Percentiles rank a stretch among this genome's conserved stretches.
Evolutionary conservation across 164 flowering plant genomes (phyloP).

Genomic region (Vitis rotundifolia): DNA sequence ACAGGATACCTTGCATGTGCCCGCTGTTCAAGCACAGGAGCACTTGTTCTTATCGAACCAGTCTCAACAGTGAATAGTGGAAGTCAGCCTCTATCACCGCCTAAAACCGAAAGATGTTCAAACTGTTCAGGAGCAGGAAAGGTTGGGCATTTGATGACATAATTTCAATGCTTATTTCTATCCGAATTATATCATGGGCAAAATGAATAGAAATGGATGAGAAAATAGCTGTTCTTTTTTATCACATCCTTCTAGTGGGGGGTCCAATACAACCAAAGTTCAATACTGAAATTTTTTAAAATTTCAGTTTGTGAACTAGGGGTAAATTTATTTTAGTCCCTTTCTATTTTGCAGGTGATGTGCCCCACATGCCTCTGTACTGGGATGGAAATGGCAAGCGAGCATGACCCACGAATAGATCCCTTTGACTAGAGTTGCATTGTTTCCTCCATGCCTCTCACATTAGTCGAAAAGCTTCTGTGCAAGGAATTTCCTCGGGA

Average conservation of each 20-base stretch:
- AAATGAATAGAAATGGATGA: not conserved
- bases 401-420: slow-evolving; percentile 96
- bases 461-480: no score
- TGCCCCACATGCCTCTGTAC: slow-evolving; percentile 99
- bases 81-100: slow-evolving; percentile 65
- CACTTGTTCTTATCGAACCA: slow-evolving; percentile 71
- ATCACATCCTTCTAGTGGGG: not conserved
- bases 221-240: not conserved
- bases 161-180: not conserved
- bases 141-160: slow-evolving; percentile 37
- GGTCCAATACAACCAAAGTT: no score
- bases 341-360: slow-evolving; percentile 72
- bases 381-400: slow-evolving; percentile 99
- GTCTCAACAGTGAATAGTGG: slow-evolving; percentile 56
- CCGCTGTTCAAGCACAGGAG: slow-evolving; percentile 86
- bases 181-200: not conserved
- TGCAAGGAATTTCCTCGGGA: no score
- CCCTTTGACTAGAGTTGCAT: slow-evolving; percentile 72
- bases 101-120: slow-evolving; percentile 86
- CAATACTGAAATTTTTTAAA: no score
- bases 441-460: no score
- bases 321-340: no score
- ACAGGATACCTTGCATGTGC: slow-evolving; percentile 99
- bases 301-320: no score
- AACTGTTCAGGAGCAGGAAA: slow-evolving; percentile 97